Evolutionary conservation across 495 filamentous ascomycete genomes (phyloP), one percentile per base, ranked within the genome.

Genomic region (Cairneyella variabilis): DNA sequence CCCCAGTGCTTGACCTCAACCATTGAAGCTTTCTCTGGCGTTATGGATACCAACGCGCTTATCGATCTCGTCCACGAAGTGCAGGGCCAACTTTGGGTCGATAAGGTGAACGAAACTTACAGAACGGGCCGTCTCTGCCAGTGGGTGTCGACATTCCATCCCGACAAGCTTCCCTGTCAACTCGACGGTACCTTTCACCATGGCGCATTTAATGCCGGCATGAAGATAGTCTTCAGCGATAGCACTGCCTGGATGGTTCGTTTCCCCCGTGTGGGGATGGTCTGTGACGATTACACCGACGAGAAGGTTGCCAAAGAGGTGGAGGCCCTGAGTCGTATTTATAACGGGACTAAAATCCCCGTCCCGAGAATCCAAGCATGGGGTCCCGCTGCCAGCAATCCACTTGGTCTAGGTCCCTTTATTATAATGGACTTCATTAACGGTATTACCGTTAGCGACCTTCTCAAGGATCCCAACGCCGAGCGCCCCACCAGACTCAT

Each of bases 281-380:
- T 69, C 59, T 64, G 48, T 49, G 57, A 56, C 12, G 53, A 62
- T 14, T 63, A 66, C 27, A 34, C 57, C 42, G 51, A 73, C 34
- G 71, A 76, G 47, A 76, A 76, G 51, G 64, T 76, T 47, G 56
- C 65, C 9, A 75, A 71, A 57, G 75, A 75, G 30, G 69, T 72
- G 1, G 20, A 47, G 3, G 62, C 69, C 21, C 52, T 77, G n/a
- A 39, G 53, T 45, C 61, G 69, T 32, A 58, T 76, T 49, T 52
- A 48, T 36, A 47, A 66, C 8, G 60, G 58, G 18, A 78, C 73
- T 43, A 70, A 66, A 0, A 76, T 76, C 48, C 73, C 73, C 11
- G 62, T 74, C 32, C 72, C 69, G n/a, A 49, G 8, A 39, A 53
- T 75, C 7, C 37, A 45, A 9, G 64, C 62, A n/a, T 77, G 69